Evolutionary conservation across 2,329 filamentous ascomycete genomes (phyloP).

Genomic region (Exophiala alcalophila): DNA sequence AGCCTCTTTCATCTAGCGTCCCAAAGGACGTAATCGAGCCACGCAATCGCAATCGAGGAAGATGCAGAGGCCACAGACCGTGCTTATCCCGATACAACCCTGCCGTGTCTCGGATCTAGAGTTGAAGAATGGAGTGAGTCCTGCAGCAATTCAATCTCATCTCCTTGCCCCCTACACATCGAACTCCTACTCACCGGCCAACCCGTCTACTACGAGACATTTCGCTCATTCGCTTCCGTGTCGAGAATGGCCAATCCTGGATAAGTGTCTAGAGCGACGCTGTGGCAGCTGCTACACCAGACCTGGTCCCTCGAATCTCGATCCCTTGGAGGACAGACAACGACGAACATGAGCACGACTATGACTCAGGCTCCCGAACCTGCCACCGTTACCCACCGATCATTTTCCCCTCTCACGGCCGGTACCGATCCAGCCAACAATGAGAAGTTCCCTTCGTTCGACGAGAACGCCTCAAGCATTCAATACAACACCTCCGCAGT

Average conservation of each 20-base stretch:
- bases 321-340: constrained; percentile 6
- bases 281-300: constrained; percentile 8
- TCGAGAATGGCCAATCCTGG: constrained; percentile 10
- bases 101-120: too few relatives aligned
- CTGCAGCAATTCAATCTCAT: neutral
- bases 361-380: constrained; percentile 30
- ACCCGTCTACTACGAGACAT: neutral
- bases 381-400: constrained; percentile 24
- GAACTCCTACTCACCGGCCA: neutral
- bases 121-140: too few relatives aligned
- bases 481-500: constrained; percentile 30
- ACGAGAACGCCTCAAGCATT: constrained; percentile 27
- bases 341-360: constrained; percentile 27
- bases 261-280: constrained; percentile 6
- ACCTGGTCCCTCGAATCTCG: constrained; percentile 6
- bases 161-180: neutral
- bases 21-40: constrained; percentile 12
- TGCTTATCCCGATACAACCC: too few relatives aligned
- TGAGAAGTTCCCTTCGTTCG: constrained; percentile 45
- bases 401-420: constrained; percentile 25
- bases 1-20: neutral
- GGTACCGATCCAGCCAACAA: constrained; percentile 34
- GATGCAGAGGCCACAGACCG: too few relatives aligned
- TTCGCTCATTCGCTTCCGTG: constrained; percentile 1
- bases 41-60: constrained; percentile 12